phyloP scores from a whole-genome alignment of 2,329 filamentous ascomycete species.

The Cordyceps tenuipes region DNA sequence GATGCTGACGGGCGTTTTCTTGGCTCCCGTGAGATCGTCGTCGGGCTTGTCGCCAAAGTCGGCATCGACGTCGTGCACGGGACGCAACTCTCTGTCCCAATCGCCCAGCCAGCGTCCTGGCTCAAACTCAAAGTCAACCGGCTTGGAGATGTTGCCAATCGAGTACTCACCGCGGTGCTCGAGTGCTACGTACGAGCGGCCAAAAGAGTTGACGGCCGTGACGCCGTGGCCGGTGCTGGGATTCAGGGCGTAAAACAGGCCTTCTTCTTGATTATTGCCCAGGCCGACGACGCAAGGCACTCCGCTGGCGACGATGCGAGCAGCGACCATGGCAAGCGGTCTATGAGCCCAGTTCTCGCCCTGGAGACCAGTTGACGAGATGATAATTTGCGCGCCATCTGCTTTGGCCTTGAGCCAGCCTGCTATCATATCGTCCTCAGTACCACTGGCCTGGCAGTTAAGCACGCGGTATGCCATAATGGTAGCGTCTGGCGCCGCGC shows the following conservation, averaged over 20 bases:
- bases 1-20: not conserved
- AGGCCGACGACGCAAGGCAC: conserved; percentile 1
- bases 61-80: not conserved
- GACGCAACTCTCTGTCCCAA: not conserved
- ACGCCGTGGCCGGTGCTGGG: conserved; percentile 5
- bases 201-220: conserved; percentile 7
- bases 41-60: not conserved
- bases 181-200: not conserved
- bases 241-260: conserved; percentile 1
- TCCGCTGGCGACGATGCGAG: not conserved
- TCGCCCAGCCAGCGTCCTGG: not conserved
- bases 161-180: not conserved
- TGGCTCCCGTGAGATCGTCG: not conserved
- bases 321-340: not conserved
- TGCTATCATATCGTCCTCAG: conserved; percentile 7
- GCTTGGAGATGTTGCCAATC: not conserved
- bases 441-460: not conserved
- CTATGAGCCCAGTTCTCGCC: not conserved
- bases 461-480: not conserved
- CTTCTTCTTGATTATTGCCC: not conserved
- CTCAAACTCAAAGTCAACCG: not conserved
- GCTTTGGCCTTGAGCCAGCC: conserved; percentile 8
- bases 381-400: conserved; percentile 9
- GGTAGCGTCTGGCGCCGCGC: not conserved
- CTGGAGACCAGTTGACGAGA: not conserved